A percentile compares a stretch with the other conserved stretches of the same genome.
Evolutionary conservation across 805 yeast genomes (phyloP).

Genomic region (Cyberlindnera amylophila): DNA sequence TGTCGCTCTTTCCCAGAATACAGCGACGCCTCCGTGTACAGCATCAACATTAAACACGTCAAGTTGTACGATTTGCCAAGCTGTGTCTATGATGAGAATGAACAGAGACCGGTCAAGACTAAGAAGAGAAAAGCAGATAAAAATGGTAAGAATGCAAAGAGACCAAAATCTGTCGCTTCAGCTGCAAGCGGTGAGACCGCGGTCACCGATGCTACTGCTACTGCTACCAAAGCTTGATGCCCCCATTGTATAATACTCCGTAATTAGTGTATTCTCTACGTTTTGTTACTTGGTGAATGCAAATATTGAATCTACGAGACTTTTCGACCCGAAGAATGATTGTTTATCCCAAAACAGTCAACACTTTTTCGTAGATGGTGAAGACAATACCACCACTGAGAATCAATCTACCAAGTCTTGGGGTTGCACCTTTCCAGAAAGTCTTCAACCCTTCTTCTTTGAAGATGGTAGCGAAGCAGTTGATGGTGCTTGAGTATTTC

Average conservation of each 20-base stretch:
- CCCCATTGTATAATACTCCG: neutral
- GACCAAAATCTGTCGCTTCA: conserved; percentile 30
- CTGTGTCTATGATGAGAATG: conserved; percentile 80
- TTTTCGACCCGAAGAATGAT: too few species aligned
- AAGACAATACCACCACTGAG: conserved; percentile 97
- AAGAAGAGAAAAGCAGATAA: conserved; percentile 49
- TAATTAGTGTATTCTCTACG: neutral
- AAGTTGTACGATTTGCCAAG: conserved; percentile 79
- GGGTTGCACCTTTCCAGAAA: conserved; percentile 98
- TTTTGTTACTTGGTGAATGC: too few species aligned
- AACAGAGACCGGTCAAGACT: conserved; percentile 63
- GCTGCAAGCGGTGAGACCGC: conserved; percentile 2
- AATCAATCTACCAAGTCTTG: conserved; percentile 86
- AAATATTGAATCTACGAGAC: too few species aligned
- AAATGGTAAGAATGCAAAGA: conserved; percentile 33
- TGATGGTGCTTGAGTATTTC: conserved; percentile 66
- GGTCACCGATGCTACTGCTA: conserved; percentile 1
- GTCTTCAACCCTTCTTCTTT: conserved; percentile 85
- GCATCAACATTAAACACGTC: conserved; percentile 67
- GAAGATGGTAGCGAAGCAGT: conserved; percentile 79
- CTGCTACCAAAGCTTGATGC: conserved; percentile 2
- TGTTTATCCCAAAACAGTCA: conserved; percentile 41
- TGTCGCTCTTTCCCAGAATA: conserved; percentile 76
- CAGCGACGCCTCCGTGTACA: conserved; percentile 46
- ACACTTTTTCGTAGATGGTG: conserved; percentile 90